Conservation (phyloP, 768 basidiomycete genomes). For the Brasilioporus rufonigricans region DNA sequence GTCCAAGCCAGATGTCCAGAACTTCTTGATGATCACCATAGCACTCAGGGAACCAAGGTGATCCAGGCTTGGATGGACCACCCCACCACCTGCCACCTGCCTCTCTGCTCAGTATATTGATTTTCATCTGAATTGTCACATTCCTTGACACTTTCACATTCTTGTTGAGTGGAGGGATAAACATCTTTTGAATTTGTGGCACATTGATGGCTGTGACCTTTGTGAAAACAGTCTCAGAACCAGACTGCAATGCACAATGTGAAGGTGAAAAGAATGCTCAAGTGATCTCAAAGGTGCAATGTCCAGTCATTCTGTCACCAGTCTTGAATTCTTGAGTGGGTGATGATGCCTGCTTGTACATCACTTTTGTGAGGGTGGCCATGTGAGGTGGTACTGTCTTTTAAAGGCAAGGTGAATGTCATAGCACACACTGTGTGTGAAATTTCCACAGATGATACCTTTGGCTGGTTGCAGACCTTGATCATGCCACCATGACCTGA, state of each 20-base stretch:
- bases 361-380: neutral
- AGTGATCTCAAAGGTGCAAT: neutral
- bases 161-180: slow-evolving; percentile 6
- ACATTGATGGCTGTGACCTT: neutral
- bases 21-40: neutral
- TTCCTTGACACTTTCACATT: neutral
- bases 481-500: no score
- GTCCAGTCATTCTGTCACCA: no score
- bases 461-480: neutral
- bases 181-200: neutral
- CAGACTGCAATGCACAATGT: neutral
- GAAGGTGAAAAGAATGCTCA: neutral
- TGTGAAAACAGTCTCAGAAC: no score
- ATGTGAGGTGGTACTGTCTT: neutral
- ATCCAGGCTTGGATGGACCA: neutral
- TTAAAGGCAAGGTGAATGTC: neutral
- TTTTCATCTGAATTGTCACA: neutral
- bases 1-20: neutral
- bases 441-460: neutral
- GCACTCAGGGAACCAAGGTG: neutral
- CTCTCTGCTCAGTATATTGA: slow-evolving; percentile 9
- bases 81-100: neutral
- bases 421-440: neutral
- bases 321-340: neutral
- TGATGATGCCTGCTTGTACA: neutral